Conservation (phyloP, 768 basidiomycete species). For the Phlegmacium glaucopus region DNA sequence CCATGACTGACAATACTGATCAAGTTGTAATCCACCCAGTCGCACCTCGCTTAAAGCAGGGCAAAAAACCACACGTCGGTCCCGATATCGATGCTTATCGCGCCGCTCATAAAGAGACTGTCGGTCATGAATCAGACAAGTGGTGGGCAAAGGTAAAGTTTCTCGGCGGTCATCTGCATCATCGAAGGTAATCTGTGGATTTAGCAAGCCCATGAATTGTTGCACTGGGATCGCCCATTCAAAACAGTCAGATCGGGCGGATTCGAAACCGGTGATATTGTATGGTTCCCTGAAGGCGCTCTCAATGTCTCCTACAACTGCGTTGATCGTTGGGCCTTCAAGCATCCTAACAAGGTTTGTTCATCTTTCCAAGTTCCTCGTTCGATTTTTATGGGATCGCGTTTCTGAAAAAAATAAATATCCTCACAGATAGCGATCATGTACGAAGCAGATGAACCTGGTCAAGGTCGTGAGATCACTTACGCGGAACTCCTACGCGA, state of each 20-base stretch:
- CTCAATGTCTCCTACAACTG: conserved; percentile 96
- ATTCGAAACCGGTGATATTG: conserved; percentile 83
- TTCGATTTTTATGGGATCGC: too few relatives aligned
- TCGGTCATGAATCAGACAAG: conserved; percentile 73
- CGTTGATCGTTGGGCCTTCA: conserved; percentile 94
- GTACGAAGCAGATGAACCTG: conserved; percentile 96
- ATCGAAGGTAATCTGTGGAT: conserved; percentile 3
- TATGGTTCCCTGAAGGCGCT: conserved; percentile 95
- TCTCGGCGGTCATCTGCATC: background rate
- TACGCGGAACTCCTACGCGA: conserved; percentile 88
- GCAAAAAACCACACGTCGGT: conserved; percentile 75
- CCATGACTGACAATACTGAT: conserved; percentile 48
- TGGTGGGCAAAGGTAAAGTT: conserved; percentile 82
- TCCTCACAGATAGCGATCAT: conserved; percentile 80
- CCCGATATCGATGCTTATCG: conserved; percentile 77
- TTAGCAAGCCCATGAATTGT: conserved; percentile 67
- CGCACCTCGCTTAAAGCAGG: conserved; percentile 66
- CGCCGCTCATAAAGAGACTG: conserved; percentile 59
- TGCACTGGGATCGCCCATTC: conserved; percentile 91
- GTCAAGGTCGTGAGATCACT: conserved; percentile 68
- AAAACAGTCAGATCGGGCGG: conserved; percentile 78
- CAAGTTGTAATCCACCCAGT: conserved; percentile 59
- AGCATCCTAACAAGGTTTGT: conserved; percentile 73
- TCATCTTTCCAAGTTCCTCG: too few relatives aligned
- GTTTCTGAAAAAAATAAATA: too few relatives aligned